Conservation (phyloP, 140 eudicot genomes). For the Stevia rebaudiana region DNA sequence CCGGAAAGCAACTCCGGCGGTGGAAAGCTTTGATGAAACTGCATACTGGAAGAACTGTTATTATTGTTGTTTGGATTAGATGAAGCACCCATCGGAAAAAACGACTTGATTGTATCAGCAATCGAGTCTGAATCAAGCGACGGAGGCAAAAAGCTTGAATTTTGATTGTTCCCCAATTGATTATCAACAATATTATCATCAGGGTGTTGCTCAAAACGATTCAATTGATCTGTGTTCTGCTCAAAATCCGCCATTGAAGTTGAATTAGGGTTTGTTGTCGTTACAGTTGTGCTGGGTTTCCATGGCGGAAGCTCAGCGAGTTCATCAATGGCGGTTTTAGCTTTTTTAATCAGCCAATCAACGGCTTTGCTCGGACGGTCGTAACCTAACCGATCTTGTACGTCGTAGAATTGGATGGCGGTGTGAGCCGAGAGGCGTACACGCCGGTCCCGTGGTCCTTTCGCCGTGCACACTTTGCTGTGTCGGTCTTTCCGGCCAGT, state of each 20-base stretch:
- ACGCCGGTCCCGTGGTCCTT: conserved; percentile 91
- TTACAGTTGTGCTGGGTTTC: conserved; percentile 42
- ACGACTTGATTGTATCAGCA: conserved; percentile 91
- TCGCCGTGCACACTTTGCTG: conserved; percentile 88
- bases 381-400: conserved; percentile 85
- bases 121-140: conserved; percentile 75
- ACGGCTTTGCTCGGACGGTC: conserved; percentile 93
- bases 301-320: conserved; percentile 90
- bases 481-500: conserved; percentile 90
- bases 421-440: conserved; percentile 88
- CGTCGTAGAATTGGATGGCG: conserved; percentile 89
- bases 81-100: conserved; percentile 85
- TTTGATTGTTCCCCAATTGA: conserved; percentile 28
- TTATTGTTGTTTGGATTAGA: conserved; percentile 18
- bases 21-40: conserved; percentile 34
- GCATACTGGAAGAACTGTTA: conserved; percentile 26
- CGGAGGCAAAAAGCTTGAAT: conserved; percentile 71
- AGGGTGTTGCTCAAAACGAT: conserved; percentile 28
- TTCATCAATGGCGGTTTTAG: conserved; percentile 77
- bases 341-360: conserved; percentile 87
- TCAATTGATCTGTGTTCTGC: conserved; percentile 33
- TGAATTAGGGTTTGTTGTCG: conserved; percentile 9
- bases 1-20: conserved; percentile 40
- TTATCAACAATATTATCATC: conserved; percentile 24
- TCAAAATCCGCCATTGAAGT: conserved; percentile 23